phyloP scores from a whole-genome alignment of 352 stramenopile species.

The Phytopythium mirpurense region DNA sequence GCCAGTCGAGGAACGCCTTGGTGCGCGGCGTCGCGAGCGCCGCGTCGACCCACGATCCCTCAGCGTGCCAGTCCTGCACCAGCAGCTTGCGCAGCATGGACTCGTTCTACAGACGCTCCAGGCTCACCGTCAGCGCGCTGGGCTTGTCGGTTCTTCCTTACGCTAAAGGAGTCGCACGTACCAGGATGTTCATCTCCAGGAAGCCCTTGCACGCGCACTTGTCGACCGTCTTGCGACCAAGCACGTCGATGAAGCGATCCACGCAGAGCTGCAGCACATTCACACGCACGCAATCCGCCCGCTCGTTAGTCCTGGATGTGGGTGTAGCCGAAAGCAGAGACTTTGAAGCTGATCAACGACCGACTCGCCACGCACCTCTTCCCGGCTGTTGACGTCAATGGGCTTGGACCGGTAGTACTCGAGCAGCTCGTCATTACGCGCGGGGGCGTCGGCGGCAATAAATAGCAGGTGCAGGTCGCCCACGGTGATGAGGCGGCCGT shows the following conservation, averaged over 20 bases:
- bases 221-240: constrained; percentile 45
- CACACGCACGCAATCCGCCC: constrained; percentile 7
- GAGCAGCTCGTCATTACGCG: constrained; percentile 42
- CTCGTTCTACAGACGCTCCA: constrained; percentile 22
- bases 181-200: constrained; percentile 77
- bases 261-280: constrained; percentile 30
- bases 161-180: constrained; percentile 14
- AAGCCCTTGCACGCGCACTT: constrained; percentile 51
- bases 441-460: constrained; percentile 25
- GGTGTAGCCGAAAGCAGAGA: no score
- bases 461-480: constrained; percentile 62
- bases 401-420: constrained; percentile 29
- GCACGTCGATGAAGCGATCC: constrained; percentile 70
- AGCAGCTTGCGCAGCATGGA: constrained; percentile 57
- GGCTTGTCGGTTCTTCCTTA: not conserved
- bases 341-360: no score
- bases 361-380: constrained; percentile 25
- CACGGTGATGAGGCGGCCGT: constrained; percentile 60
- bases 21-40: constrained; percentile 45
- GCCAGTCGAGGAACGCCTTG: constrained; percentile 58
- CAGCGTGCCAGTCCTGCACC: constrained; percentile 58
- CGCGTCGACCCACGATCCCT: constrained; percentile 52
- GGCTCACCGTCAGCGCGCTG: not conserved
- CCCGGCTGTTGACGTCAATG: constrained; percentile 56
- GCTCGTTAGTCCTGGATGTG: not conserved